A percentile compares a stretch with the other conserved stretches of the same genome.
Conservation (phyloP, 2,329 filamentous ascomycete genomes). For the Elsinoe necatrix region DNA sequence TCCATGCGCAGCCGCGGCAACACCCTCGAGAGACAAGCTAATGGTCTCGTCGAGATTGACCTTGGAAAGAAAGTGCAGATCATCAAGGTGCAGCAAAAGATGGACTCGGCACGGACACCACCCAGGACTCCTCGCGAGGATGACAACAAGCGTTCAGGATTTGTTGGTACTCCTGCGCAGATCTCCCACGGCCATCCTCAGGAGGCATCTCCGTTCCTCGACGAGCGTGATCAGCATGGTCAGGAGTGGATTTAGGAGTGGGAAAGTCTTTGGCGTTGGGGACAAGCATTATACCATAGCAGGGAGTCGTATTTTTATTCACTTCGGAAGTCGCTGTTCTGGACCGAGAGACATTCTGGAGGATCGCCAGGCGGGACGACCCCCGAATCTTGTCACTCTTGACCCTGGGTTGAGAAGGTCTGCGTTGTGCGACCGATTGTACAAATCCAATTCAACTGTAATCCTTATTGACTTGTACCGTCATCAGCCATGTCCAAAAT, state of each 20-base stretch:
- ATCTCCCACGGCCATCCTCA: constrained; percentile 5
- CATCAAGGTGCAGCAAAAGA: constrained; percentile 13
- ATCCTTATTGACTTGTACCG: background rate
- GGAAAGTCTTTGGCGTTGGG: background rate
- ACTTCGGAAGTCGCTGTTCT: background rate
- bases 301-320: background rate
- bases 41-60: constrained; percentile 12
- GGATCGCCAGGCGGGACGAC: constrained; percentile 7
- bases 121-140: constrained; percentile 4
- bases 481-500: background rate
- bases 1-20: constrained; percentile 11
- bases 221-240: constrained; percentile 2
- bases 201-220: constrained; percentile 14
- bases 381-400: constrained; percentile 8
- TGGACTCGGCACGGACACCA: constrained; percentile 5
- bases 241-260: constrained; percentile 13
- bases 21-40: constrained; percentile 3
- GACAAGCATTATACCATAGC: constrained; percentile 8
- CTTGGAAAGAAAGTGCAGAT: constrained; percentile 14
- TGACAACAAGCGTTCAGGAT: constrained; percentile 11
- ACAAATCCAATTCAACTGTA: background rate
- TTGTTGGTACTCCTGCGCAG: constrained; percentile 11
- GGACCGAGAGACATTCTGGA: background rate
- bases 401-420: background rate
- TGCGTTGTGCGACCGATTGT: background rate